Evolutionary conservation across 148 eudicot genomes (phyloP).

Genomic region (Polygonum maritimum): DNA sequence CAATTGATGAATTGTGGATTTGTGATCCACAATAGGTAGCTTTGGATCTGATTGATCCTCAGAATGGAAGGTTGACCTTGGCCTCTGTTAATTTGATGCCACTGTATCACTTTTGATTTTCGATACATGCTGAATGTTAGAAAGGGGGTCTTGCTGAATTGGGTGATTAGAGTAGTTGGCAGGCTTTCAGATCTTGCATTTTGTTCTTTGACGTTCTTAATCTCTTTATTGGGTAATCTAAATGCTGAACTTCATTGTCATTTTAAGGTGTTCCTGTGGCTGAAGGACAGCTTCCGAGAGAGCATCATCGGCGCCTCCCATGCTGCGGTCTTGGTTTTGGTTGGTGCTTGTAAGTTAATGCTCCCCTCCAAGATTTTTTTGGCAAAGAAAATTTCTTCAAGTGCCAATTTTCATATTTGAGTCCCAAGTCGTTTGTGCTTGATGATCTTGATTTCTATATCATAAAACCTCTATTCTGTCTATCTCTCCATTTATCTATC

Average conservation of each 20-base stretch:
- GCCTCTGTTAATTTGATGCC: neutral
- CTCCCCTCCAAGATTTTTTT: neutral
- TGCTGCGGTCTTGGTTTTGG: constrained; percentile 85
- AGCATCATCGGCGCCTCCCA: constrained; percentile 52
- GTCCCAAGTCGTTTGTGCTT: neutral
- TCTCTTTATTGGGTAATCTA: neutral
- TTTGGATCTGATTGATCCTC: constrained; percentile 3
- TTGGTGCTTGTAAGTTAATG: constrained; percentile 69
- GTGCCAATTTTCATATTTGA: neutral
- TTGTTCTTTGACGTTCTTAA: neutral
- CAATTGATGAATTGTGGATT: neutral
- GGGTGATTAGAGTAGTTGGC: too few species aligned
- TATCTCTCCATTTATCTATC: neutral
- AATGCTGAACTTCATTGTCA: neutral
- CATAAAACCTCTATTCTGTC: neutral
- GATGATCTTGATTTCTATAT: neutral
- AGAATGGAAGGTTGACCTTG: neutral
- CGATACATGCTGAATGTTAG: too few species aligned
- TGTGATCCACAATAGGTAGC: neutral
- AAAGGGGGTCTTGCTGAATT: too few species aligned
- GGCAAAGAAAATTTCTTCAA: neutral
- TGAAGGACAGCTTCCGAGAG: constrained; percentile 65
- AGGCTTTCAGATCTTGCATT: neutral
- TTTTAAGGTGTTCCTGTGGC: constrained; percentile 60
- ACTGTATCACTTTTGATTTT: neutral